These are phyloP conservation scores for Earliella scabrosa DNA, from an alignment of 1,284 basidiomycete species.

Conservation along the genomic window DNA sequence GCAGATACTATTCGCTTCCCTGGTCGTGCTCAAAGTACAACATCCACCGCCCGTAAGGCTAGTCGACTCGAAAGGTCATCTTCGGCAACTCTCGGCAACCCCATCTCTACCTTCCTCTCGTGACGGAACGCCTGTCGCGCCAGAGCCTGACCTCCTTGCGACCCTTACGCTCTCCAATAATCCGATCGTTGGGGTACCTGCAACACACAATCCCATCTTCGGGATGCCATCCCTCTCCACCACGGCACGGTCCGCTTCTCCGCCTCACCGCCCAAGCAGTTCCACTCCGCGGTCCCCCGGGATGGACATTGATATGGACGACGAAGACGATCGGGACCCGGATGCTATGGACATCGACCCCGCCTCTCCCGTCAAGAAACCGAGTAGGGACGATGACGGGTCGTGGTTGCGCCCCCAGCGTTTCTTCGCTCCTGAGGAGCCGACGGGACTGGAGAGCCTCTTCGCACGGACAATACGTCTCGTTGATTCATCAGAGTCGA, in stretches of 20 bases:
- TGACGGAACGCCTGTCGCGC: conserved; percentile 26
- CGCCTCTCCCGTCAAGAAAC: conserved; percentile 50
- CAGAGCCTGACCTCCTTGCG: conserved; percentile 62
- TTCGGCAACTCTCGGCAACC: conserved; percentile 25
- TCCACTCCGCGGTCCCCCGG: conserved; percentile 24
- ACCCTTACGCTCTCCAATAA: conserved; percentile 66
- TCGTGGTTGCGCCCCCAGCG: conserved; percentile 66
- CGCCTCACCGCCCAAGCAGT: conserved; percentile 13
- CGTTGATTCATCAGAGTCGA: conserved; percentile 27
- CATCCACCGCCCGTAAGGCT: conserved; percentile 70
- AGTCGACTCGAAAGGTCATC: conserved; percentile 42
- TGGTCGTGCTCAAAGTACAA: conserved; percentile 58
- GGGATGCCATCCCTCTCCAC: conserved; percentile 58
- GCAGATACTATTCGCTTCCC: conserved; percentile 56
- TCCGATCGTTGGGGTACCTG: conserved; percentile 46
- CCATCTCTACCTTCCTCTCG: conserved; percentile 35
- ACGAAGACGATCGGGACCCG: conserved; percentile 40
- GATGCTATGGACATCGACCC: conserved; percentile 69
- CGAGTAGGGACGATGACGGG: conserved; percentile 39
- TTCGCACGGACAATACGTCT: conserved; percentile 60
- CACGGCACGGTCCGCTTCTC: conserved; percentile 28
- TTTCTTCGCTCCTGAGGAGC: conserved; percentile 78
- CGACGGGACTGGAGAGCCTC: conserved; percentile 77
- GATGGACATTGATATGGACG: conserved; percentile 34
- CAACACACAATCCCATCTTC: conserved; percentile 56